Evolutionary conservation across 768 basidiomycete species (phyloP).

Genomic region (Kwoniella sp.): DNA sequence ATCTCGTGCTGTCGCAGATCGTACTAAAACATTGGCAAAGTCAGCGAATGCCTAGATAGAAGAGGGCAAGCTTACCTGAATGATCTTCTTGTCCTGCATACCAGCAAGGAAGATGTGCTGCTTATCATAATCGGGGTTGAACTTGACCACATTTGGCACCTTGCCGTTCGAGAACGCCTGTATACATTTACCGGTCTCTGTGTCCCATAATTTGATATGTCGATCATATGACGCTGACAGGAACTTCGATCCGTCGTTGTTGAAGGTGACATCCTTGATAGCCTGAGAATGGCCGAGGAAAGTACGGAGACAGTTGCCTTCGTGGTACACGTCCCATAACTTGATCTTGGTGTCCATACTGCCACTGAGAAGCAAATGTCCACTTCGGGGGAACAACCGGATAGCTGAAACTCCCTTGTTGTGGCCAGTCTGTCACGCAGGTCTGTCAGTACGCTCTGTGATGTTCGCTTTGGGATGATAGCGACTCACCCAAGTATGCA

Average conservation of each 20-base stretch:
- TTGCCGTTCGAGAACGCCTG: constrained; percentile 97
- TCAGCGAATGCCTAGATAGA: neutral
- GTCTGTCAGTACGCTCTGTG: neutral
- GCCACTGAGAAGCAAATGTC: constrained; percentile 86
- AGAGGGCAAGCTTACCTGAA: constrained; percentile 89
- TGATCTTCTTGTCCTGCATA: constrained; percentile 99
- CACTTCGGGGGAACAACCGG: constrained; percentile 84
- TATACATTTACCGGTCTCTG: constrained; percentile 92
- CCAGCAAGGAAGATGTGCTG: constrained; percentile 94
- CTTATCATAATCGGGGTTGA: constrained; percentile 94
- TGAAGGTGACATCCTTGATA: constrained; percentile 93
- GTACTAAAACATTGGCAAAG: constrained; percentile 58
- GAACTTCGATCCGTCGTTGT: constrained; percentile 84
- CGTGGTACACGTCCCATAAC: constrained; percentile 95
- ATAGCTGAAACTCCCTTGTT: constrained; percentile 93
- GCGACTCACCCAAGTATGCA: constrained; percentile 73
- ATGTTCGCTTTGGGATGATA: neutral
- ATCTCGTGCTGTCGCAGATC: constrained; percentile 94
- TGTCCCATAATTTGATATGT: constrained; percentile 98
- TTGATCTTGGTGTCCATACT: constrained; percentile 99
- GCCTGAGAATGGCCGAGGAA: constrained; percentile 96
- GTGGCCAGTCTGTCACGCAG: constrained; percentile 66
- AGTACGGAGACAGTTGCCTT: constrained; percentile 91
- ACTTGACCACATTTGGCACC: constrained; percentile 89
- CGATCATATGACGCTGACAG: constrained; percentile 91